Evolutionary conservation across 2,329 filamentous ascomycete species (phyloP).

Genomic region (Gaeumannomyces tritici): DNA sequence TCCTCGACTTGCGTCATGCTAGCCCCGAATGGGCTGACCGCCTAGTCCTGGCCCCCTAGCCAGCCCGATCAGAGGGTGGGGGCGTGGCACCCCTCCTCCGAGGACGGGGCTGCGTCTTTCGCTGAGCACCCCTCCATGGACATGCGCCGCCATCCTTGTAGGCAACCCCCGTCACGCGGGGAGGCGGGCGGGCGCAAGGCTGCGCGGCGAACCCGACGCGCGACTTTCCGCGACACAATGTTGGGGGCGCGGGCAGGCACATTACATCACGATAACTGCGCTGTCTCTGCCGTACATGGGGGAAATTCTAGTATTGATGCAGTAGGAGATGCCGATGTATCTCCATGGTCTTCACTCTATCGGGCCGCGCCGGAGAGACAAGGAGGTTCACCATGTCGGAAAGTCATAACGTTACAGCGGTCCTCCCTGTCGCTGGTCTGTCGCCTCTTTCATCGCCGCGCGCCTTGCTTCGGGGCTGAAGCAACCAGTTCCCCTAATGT

Average conservation of each 20-base stretch:
- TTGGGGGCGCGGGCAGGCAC: neutral
- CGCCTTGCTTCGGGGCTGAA: neutral
- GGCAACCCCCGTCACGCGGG: neutral
- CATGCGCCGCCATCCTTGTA: neutral
- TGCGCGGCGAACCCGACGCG: neutral
- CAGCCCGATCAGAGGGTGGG: neutral
- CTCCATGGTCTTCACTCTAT: neutral
- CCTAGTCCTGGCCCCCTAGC: neutral
- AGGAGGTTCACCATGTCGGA: neutral
- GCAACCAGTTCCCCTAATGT: too few species aligned
- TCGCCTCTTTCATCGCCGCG: neutral
- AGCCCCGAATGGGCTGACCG: slow-evolving; percentile 1
- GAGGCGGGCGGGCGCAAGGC: neutral
- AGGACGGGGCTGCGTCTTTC: neutral
- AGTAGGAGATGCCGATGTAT: neutral
- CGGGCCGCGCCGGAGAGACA: neutral
- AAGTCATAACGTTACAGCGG: neutral
- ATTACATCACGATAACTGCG: too few species aligned
- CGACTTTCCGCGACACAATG: neutral
- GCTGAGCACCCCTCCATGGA: neutral
- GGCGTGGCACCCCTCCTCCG: neutral
- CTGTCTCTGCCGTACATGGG: too few species aligned
- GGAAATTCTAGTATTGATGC: neutral
- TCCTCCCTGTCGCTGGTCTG: neutral
- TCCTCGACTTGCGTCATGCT: neutral